A percentile compares a stretch with the other conserved stretches of the same genome.
Conservation (phyloP, 371 early-diverging fungal genomes). For the Rhizopus arrhizus region DNA sequence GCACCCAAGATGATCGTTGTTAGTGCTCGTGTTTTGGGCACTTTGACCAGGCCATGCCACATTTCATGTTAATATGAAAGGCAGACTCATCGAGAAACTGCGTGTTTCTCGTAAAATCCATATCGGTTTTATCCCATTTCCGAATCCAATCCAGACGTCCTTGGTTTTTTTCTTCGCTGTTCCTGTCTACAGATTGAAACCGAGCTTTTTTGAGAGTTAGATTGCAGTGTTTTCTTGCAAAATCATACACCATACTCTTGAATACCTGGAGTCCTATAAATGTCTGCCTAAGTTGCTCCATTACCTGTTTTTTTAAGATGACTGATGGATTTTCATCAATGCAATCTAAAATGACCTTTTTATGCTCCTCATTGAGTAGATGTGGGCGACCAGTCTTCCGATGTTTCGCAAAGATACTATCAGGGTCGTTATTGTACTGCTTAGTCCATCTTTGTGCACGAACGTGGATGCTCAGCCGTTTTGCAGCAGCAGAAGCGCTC, state of each 20-base stretch:
- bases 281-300: conserved; percentile 6
- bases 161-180: background rate
- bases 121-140: too few relatives aligned
- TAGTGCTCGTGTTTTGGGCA: too few relatives aligned
- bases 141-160: too few relatives aligned
- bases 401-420: conserved; percentile 20
- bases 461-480: conserved; percentile 17
- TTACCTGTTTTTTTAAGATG: conserved; percentile 10
- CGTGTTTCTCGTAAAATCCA: too few relatives aligned
- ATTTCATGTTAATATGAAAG: too few relatives aligned
- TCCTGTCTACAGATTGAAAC: conserved; percentile 9
- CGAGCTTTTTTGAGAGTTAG: conserved; percentile 17
- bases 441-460: conserved; percentile 20
- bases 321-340: too few relatives aligned
- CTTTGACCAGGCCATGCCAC: too few relatives aligned
- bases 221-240: conserved; percentile 11
- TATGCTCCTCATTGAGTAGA: conserved; percentile 13
- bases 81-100: too few relatives aligned
- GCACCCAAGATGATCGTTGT: too few relatives aligned
- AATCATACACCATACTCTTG: conserved; percentile 9
- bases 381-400: conserved; percentile 5
- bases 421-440: conserved; percentile 17
- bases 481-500: conserved; percentile 15
- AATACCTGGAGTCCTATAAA: conserved; percentile 17
- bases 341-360: conserved; percentile 17